Conservation (phyloP, 2,329 filamentous ascomycete genomes). For the Talaromyces sp. region DNA sequence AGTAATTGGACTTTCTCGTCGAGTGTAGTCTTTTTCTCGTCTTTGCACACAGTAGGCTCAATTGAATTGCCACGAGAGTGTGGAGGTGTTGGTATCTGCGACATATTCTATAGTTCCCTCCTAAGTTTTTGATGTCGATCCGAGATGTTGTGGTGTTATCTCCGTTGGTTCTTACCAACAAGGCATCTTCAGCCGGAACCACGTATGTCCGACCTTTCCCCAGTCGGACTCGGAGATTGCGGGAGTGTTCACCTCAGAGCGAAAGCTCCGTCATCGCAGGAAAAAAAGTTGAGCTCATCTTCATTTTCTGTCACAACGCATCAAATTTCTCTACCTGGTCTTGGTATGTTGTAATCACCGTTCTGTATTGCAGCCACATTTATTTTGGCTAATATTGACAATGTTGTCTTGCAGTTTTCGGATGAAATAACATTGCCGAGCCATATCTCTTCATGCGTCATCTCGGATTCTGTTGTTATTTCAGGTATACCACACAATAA, state of each 20-base stretch:
- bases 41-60: constrained; percentile 20
- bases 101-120: constrained; percentile 23
- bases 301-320: not conserved
- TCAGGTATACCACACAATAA: constrained; percentile 25
- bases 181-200: constrained; percentile 14
- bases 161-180: not conserved
- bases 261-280: constrained; percentile 12
- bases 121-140: not conserved
- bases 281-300: not conserved
- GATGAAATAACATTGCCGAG: not conserved
- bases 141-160: not conserved
- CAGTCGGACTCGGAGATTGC: constrained; percentile 11
- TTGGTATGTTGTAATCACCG: not conserved
- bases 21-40: constrained; percentile 19
- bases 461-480: constrained; percentile 23
- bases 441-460: constrained; percentile 20
- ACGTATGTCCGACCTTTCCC: constrained; percentile 15
- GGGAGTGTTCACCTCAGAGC: not conserved
- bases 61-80: constrained; percentile 31
- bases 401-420: not conserved
- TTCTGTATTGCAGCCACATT: not conserved
- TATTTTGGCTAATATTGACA: not conserved
- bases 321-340: not conserved
- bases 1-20: constrained; percentile 33
- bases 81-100: constrained; percentile 35